phyloP scores from a whole-genome alignment of 2,329 filamentous ascomycete species.

The Alternaria brassicicola region DNA sequence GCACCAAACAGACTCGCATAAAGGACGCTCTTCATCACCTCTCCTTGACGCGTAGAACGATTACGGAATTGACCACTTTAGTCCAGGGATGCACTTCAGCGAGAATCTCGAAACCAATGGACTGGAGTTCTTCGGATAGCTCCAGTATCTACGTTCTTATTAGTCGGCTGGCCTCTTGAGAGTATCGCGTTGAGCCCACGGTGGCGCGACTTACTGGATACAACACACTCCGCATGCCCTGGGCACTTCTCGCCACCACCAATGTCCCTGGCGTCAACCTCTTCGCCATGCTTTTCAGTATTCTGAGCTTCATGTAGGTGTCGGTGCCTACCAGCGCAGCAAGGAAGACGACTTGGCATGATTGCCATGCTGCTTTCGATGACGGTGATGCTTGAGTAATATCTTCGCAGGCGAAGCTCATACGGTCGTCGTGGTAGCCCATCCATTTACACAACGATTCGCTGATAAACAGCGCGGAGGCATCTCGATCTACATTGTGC shows the following conservation, averaged over 20 bases:
- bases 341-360: constrained; percentile 57
- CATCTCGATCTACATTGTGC: constrained; percentile 53
- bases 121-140: constrained; percentile 40
- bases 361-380: constrained; percentile 30
- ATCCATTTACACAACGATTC: constrained; percentile 40
- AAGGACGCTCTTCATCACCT: background rate
- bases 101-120: constrained; percentile 48
- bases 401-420: constrained; percentile 51
- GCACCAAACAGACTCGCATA: background rate
- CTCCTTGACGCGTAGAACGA: constrained; percentile 45
- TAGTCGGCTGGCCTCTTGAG: background rate
- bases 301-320: constrained; percentile 51
- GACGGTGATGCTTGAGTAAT: constrained; percentile 20
- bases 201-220: constrained; percentile 52
- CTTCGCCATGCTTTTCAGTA: constrained; percentile 47
- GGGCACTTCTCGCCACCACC: constrained; percentile 56
- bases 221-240: constrained; percentile 53
- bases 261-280: constrained; percentile 53
- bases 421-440: constrained; percentile 44
- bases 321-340: constrained; percentile 57
- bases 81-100: constrained; percentile 57
- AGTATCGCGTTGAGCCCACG: background rate
- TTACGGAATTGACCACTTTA: constrained; percentile 58
- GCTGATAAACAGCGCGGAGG: constrained; percentile 45
- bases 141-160: constrained; percentile 45